Evolutionary conservation across 225 moss, liverwort and hornwort species (phyloP).

Genomic region (Ulota crispa): DNA sequence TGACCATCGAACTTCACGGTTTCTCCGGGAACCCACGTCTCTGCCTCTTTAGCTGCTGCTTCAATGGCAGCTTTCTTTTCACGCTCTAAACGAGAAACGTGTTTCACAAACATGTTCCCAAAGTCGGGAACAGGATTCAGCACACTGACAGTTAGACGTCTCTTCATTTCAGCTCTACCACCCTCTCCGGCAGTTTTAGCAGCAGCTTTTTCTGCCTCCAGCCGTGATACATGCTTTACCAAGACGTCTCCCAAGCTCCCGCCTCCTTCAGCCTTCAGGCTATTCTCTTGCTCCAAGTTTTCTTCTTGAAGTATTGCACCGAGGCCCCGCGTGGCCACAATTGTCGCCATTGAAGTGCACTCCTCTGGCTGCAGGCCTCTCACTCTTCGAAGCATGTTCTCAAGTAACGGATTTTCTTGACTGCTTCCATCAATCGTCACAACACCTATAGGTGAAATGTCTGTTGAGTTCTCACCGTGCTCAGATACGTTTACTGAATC

Average conservation of each 20-base stretch:
- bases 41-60: constrained; percentile 28
- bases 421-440: not conserved
- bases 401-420: constrained; percentile 26
- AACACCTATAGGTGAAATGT: constrained; percentile 3
- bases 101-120: constrained; percentile 40
- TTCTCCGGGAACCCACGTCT: constrained; percentile 9
- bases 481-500: not conserved
- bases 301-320: constrained; percentile 34
- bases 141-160: constrained; percentile 23
- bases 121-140: constrained; percentile 37
- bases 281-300: constrained; percentile 37
- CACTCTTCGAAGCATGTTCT: constrained; percentile 41
- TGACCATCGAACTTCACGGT: not conserved
- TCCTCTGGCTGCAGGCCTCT: constrained; percentile 40
- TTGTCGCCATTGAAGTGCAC: constrained; percentile 44
- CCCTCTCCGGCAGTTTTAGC: constrained; percentile 38
- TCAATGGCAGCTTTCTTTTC: constrained; percentile 39
- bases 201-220: constrained; percentile 45
- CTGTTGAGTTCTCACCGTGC: constrained; percentile 9
- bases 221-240: constrained; percentile 45
- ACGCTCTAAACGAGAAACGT: constrained; percentile 37
- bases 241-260: constrained; percentile 39
- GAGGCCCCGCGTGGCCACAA: constrained; percentile 43
- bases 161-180: constrained; percentile 28
- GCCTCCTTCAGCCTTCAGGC: constrained; percentile 19